Evolutionary conservation across 2,329 filamentous ascomycete species (phyloP), one percentile per base, ranked within the genome.

Genomic region (Seiridium cupressi): DNA sequence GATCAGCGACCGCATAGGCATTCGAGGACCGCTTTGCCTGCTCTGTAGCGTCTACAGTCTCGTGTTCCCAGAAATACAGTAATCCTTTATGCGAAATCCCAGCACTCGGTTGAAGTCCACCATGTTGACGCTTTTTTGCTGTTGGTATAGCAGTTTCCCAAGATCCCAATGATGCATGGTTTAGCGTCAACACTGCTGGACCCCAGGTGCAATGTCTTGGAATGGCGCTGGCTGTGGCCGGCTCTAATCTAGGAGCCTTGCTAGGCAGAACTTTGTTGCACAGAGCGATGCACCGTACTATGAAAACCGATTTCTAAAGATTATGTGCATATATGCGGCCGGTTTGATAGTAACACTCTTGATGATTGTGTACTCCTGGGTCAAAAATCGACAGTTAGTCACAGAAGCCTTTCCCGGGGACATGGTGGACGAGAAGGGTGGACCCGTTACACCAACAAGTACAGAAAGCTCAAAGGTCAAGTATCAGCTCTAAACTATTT

Each of bases 301-400:
- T 54, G 34, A 54, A 4, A 54, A 54, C 32, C 32, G 51, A 38
- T 54, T 54, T 8, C 5, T 54, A 3, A 54, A 54, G 35, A 54
- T 54, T 34, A 36, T 40, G 13, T 54, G 51, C 51, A 40, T 54
- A 36, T 54, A 54, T 11, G 35, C 51, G 0, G 51, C 32, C 2
- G 40, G 51, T 31, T 10, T 54, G 11, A 35, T 54, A 35, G 13
- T 54, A 7, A 13, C 9, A 6, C 3, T n/a, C 1, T n/a, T 54
- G 51, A 54, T 54, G 51, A 38, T 54, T 36, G 51, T 42, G 11
- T 54, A 54, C 18, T 54, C 35, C 51, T 54, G 51, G 51, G 36
- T 13, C 51, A 42, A 40, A 5, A 54, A 54, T 7, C 34, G 35
- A 9, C 34, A n/a, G 32, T 18, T 54, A 6, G 10, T 26, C 6